Conservation (phyloP, 208 protist species). For the Leishmania braziliensis region DNA sequence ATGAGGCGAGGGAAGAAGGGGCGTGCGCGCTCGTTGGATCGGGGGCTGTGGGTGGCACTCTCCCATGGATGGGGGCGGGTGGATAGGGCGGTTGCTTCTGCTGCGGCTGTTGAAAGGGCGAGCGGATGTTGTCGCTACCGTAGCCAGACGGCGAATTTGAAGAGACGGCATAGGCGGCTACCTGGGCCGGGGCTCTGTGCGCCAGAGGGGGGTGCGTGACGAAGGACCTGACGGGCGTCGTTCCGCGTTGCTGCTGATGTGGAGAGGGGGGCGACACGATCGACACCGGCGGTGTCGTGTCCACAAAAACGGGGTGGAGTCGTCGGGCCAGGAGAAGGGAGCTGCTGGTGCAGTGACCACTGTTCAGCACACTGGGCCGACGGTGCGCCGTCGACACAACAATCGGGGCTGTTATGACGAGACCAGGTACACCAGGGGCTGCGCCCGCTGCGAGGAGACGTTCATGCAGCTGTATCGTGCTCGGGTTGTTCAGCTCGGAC, state of each 20-base stretch:
- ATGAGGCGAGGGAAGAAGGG: not conserved
- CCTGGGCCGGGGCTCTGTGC: constrained; percentile 4
- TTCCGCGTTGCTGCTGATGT: constrained; percentile 15
- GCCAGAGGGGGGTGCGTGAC: constrained; percentile 6
- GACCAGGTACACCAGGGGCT: not conserved
- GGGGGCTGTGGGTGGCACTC: not conserved
- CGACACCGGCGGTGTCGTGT: not conserved
- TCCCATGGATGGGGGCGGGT: not conserved
- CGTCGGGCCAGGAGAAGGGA: not conserved
- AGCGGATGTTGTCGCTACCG: not conserved
- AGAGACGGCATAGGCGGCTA: constrained; percentile 4
- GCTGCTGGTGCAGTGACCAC: not conserved
- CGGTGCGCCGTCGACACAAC: not conserved
- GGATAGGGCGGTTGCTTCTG: constrained; percentile 2
- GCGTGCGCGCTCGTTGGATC: not conserved
- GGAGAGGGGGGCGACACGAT: not conserved
- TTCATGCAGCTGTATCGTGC: not conserved
- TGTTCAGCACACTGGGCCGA: not conserved
- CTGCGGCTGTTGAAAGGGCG: constrained; percentile 8
- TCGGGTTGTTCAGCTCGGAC: constrained; percentile 3
- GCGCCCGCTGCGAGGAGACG: not conserved
- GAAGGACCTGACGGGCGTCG: constrained; percentile 3
- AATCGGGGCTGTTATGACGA: not conserved
- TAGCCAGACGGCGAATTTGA: constrained; percentile 9
- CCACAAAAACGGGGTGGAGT: not conserved